A percentile compares a stretch with the other conserved stretches of the same genome.
phyloP scores from a whole-genome alignment of 768 basidiomycete genomes.

The Galerina marginata region DNA sequence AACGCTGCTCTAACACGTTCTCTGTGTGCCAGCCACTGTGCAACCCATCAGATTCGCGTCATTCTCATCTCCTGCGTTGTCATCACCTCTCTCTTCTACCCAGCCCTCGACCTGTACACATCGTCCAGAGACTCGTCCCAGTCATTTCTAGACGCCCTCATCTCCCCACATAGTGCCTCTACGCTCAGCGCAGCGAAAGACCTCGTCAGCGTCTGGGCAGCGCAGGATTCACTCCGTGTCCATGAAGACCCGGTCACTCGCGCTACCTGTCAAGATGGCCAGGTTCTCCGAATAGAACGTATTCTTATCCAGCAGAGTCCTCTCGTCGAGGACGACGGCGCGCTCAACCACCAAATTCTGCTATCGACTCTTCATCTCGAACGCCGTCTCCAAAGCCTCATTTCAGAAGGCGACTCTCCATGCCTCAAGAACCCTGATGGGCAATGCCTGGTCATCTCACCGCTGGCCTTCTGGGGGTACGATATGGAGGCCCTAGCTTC shows the following conservation, averaged over 20 bases:
- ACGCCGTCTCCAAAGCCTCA: constrained; percentile 51
- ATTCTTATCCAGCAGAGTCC: constrained; percentile 66
- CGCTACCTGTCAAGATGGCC: constrained; percentile 71
- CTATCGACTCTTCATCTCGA: constrained; percentile 71
- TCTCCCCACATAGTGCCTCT: constrained; percentile 56
- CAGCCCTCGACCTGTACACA: constrained; percentile 85
- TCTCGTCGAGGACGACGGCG: constrained; percentile 51
- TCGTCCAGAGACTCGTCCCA: constrained; percentile 71
- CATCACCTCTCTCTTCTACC: constrained; percentile 88
- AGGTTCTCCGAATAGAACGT: constrained; percentile 78
- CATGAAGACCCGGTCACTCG: constrained; percentile 74
- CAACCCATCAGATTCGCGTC: constrained; percentile 88
- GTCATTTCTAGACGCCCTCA: constrained; percentile 69
- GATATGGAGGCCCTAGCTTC: constrained; percentile 56
- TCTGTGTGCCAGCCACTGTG: constrained; percentile 68
- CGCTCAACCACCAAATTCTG: constrained; percentile 66
- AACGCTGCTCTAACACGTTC: constrained; percentile 11
- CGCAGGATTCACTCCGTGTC: constrained; percentile 63
- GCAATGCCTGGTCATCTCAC: constrained; percentile 74
- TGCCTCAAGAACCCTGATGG: constrained; percentile 61
- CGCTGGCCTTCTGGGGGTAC: constrained; percentile 76
- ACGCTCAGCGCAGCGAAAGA: constrained; percentile 63
- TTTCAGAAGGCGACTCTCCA: constrained; percentile 43
- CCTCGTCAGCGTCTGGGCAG: constrained; percentile 75
- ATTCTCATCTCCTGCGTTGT: constrained; percentile 88